phyloP scores from a whole-genome alignment of 2,329 filamentous ascomycete species.

The Talaromyces albobiverticillius region DNA sequence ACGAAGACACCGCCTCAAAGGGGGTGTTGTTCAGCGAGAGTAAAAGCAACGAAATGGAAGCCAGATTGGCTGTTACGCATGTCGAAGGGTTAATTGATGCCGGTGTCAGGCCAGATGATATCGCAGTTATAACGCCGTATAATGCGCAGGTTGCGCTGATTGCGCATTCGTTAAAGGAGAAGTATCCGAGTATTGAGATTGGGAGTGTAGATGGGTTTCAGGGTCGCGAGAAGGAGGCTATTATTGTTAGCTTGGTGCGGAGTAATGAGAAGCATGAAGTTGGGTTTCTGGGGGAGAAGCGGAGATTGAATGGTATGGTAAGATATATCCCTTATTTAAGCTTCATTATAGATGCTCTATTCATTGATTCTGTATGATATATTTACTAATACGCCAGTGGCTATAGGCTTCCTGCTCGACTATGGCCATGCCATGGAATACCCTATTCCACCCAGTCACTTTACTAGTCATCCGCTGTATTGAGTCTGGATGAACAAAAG shows the following conservation, averaged over 20 bases:
- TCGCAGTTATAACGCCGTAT: slow-evolving; percentile 93
- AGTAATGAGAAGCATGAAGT: slow-evolving; percentile 86
- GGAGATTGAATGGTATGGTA: slow-evolving; percentile 84
- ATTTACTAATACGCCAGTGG: too few relatives aligned
- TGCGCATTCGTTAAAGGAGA: slow-evolving; percentile 71
- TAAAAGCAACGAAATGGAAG: slow-evolving; percentile 92
- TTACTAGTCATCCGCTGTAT: too few relatives aligned
- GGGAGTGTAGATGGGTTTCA: slow-evolving; percentile 97
- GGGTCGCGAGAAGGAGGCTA: slow-evolving; percentile 92
- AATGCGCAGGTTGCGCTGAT: slow-evolving; percentile 87
- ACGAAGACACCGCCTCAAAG: slow-evolving; percentile 59
- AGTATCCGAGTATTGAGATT: slow-evolving; percentile 82
- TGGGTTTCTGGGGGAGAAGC: slow-evolving; percentile 88
- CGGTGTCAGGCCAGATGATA: slow-evolving; percentile 77
- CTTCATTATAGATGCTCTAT: too few relatives aligned
- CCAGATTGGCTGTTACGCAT: slow-evolving; percentile 73
- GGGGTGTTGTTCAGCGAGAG: slow-evolving; percentile 64
- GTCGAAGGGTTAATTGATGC: slow-evolving; percentile 72
- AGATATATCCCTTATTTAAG: too few relatives aligned
- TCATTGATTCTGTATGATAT: too few relatives aligned
- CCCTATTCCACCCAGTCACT: too few relatives aligned
- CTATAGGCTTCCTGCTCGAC: too few relatives aligned
- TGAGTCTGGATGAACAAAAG: too few relatives aligned
- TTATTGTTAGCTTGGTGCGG: slow-evolving; percentile 88
- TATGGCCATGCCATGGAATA: too few relatives aligned